phyloP scores from a whole-genome alignment of 2,329 filamentous ascomycete genomes.

The Aureobasidium sp. region DNA sequence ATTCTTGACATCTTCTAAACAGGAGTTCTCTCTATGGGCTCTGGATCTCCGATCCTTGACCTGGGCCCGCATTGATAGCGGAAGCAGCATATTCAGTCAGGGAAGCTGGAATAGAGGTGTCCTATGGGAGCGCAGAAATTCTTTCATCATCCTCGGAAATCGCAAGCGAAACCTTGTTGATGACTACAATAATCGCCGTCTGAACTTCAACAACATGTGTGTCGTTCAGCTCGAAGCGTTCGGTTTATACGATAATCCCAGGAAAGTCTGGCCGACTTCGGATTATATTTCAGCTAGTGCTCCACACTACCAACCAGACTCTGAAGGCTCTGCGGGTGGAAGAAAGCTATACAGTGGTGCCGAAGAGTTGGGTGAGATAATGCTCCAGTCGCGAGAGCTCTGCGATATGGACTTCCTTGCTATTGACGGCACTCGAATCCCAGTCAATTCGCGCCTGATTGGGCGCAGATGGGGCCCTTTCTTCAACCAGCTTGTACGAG shows the following conservation, averaged over 20 bases:
- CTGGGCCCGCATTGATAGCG: slow-evolving; percentile 94
- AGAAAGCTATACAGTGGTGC: slow-evolving; percentile 69
- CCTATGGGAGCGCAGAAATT: slow-evolving; percentile 86
- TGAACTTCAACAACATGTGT: slow-evolving; percentile 95
- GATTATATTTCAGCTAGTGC: slow-evolving; percentile 79
- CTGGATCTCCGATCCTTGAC: slow-evolving; percentile 79
- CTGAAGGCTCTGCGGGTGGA: slow-evolving; percentile 60
- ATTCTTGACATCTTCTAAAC: slow-evolving; percentile 93
- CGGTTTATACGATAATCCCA: slow-evolving; percentile 92
- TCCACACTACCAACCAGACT: slow-evolving; percentile 33
- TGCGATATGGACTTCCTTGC: slow-evolving; percentile 96
- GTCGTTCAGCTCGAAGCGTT: slow-evolving; percentile 97
- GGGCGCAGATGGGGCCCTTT: slow-evolving; percentile 89
- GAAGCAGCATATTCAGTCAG: slow-evolving; percentile 87
- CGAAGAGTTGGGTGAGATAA: slow-evolving; percentile 76
- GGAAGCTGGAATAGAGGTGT: slow-evolving; percentile 97
- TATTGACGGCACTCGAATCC: slow-evolving; percentile 82
- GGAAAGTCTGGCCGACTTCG: slow-evolving; percentile 68
- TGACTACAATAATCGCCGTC: slow-evolving; percentile 94
- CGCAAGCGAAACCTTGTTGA: slow-evolving; percentile 89
- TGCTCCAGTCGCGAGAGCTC: slow-evolving; percentile 72
- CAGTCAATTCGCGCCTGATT: slow-evolving; percentile 85
- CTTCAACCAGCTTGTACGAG: slow-evolving; percentile 83
- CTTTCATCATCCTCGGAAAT: slow-evolving; percentile 92
- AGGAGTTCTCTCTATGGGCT: slow-evolving; percentile 96